These are phyloP conservation scores for Chlamydomonas schloesseri DNA, from an alignment of 139 green algal genomes.

Conservation along the genomic window DNA sequence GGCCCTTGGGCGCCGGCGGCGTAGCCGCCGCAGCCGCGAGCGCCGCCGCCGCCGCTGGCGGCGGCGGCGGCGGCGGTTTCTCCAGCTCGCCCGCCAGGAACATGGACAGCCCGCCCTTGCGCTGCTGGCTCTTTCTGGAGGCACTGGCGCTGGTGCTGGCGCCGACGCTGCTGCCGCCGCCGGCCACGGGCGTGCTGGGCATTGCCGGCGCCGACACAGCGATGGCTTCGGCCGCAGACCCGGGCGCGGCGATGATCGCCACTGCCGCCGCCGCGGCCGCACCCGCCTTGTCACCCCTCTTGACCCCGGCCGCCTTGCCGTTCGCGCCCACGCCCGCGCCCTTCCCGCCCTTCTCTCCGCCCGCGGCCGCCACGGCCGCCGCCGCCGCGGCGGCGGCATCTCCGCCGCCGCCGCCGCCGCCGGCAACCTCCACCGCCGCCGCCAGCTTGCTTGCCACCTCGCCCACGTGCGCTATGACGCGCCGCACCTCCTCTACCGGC, in stretches of 20 bases:
- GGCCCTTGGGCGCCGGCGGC: constrained; percentile 17
- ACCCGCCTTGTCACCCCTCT: background rate
- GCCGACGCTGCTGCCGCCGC: background rate
- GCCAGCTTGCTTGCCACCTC: constrained; percentile 39
- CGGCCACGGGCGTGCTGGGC: too few species aligned
- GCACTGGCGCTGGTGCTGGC: background rate
- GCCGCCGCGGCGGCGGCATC: background rate
- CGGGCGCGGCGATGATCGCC: background rate
- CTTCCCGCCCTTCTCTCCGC: background rate
- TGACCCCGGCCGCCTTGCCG: too few species aligned
- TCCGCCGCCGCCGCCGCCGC: background rate
- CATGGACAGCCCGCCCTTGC: constrained; percentile 78
- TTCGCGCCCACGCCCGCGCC: too few species aligned
- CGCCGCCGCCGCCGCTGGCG: background rate
- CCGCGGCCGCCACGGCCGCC: background rate
- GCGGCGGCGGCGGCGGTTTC: background rate
- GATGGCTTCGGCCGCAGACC: background rate
- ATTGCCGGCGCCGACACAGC: background rate
- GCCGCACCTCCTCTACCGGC: constrained; percentile 35
- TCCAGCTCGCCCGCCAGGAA: constrained; percentile 79
- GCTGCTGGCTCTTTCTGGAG: background rate
- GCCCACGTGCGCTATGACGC: constrained; percentile 17
- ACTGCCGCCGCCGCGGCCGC: background rate
- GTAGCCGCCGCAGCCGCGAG: background rate
- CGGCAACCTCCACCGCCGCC: background rate